Conservation (phyloP, 306 rosid species). For the Castanea mollissima region DNA sequence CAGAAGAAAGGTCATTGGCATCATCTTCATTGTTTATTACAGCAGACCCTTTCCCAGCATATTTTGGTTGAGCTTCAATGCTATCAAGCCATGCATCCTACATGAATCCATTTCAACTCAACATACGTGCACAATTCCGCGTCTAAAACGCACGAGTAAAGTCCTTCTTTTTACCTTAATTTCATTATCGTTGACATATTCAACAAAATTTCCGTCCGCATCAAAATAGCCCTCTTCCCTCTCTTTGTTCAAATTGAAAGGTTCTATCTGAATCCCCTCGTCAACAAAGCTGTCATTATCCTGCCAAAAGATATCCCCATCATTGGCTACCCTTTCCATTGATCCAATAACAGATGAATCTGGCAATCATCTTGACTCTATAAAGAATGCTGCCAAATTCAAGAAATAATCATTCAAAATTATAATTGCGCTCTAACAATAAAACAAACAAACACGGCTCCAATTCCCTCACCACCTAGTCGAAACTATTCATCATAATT, state of each 20-base stretch:
- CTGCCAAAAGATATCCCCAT: slow-evolving; percentile 51
- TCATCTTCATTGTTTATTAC: slow-evolving; percentile 44
- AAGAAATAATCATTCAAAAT: slow-evolving; percentile 22
- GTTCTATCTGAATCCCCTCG: slow-evolving; percentile 87
- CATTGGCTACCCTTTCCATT: slow-evolving; percentile 41
- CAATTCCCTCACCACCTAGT: background rate
- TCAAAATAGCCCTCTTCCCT: slow-evolving; percentile 96
- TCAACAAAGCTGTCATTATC: slow-evolving; percentile 61
- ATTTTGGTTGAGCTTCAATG: slow-evolving; percentile 67
- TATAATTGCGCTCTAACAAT: background rate
- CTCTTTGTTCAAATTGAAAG: slow-evolving; percentile 83
- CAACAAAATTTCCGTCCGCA: slow-evolving; percentile 75
- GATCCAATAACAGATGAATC: slow-evolving; percentile 33
- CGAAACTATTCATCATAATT: background rate
- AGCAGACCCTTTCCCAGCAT: slow-evolving; percentile 44
- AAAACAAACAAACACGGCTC: background rate
- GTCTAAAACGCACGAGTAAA: slow-evolving; percentile 7
- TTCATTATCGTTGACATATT: slow-evolving; percentile 63
- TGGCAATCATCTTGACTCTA: slow-evolving; percentile 28
- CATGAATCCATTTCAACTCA: slow-evolving; percentile 23
- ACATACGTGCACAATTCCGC: slow-evolving; percentile 1
- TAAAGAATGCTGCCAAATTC: slow-evolving; percentile 22
- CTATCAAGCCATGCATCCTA: slow-evolving; percentile 97
- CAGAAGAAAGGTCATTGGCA: slow-evolving; percentile 57
- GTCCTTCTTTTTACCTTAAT: slow-evolving; percentile 31